These are phyloP conservation scores for Emergomyces orientalis DNA, from an alignment of 2,329 filamentous ascomycete genomes.

Conservation along the genomic window DNA sequence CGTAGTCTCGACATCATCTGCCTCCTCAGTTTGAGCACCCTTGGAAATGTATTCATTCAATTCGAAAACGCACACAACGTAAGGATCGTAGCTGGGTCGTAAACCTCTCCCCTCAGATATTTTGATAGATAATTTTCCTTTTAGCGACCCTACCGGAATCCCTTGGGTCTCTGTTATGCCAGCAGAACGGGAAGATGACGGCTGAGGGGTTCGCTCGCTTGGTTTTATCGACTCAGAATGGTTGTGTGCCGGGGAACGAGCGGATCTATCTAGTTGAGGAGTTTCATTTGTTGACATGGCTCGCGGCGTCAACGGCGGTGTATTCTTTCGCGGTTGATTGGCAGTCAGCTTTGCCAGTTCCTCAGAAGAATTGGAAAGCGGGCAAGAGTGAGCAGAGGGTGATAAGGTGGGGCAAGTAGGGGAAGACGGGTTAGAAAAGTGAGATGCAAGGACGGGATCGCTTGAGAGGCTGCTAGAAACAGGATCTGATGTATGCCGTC, in stretches of 20 bases:
- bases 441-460: slow-evolving; percentile 55
- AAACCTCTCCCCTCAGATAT: slow-evolving; percentile 79
- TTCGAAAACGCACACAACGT: slow-evolving; percentile 94
- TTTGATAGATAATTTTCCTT: slow-evolving; percentile 82
- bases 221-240: slow-evolving; percentile 19
- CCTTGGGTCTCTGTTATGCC: slow-evolving; percentile 30
- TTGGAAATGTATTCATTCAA: slow-evolving; percentile 92
- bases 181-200: slow-evolving; percentile 14
- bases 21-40: slow-evolving; percentile 58
- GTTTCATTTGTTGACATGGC: slow-evolving; percentile 68
- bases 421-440: slow-evolving; percentile 59
- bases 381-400: slow-evolving; percentile 31
- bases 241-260: slow-evolving; percentile 18
- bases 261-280: slow-evolving; percentile 22
- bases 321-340: slow-evolving; percentile 65
- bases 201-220: slow-evolving; percentile 15
- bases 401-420: slow-evolving; percentile 42
- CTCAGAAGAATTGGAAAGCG: slow-evolving; percentile 35
- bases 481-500: slow-evolving; percentile 37
- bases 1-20: slow-evolving; percentile 53
- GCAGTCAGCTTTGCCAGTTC: slow-evolving; percentile 64
- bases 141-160: slow-evolving; percentile 60
- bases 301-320: slow-evolving; percentile 79
- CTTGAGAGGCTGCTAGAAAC: slow-evolving; percentile 58
- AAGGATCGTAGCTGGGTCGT: slow-evolving; percentile 75